Conservation (phyloP, 139 green algal species). For the Chlamydomonas sphaeroides region DNA sequence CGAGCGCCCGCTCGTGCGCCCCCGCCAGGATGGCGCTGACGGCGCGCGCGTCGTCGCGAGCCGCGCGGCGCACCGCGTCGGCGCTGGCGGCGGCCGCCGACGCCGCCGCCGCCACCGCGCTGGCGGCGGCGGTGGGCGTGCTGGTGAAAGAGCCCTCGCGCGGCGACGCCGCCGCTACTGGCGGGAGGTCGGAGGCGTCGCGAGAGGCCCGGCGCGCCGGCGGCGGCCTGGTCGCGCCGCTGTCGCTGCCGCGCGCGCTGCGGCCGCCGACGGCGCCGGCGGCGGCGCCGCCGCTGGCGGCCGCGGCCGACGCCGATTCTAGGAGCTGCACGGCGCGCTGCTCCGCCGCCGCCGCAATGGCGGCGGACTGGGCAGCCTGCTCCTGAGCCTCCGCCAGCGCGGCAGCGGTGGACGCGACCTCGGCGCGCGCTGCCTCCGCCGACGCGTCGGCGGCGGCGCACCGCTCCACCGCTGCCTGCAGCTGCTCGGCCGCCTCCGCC, state of each 20-base stretch:
- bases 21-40: slow-evolving; percentile 27
- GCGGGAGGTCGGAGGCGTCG: background rate
- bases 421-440: background rate
- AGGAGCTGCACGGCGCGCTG: background rate
- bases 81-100: background rate
- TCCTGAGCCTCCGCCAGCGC: background rate
- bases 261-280: background rate
- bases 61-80: background rate
- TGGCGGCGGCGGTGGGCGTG: background rate
- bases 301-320: background rate
- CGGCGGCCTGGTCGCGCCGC: background rate
- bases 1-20: slow-evolving; percentile 18
- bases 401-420: background rate
- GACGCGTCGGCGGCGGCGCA: background rate
- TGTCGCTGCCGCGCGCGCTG: background rate
- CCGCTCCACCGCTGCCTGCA: background rate
- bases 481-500: background rate
- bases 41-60: slow-evolving; percentile 9
- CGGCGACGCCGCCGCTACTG: background rate
- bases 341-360: background rate
- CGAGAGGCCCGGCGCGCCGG: background rate
- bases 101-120: background rate
- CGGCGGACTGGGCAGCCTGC: background rate
- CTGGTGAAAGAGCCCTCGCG: background rate
- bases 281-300: background rate